Percentiles rank a stretch among this genome's conserved stretches.
Evolutionary conservation across 441 rosid species (phyloP).

Genomic region (Populus hybrid): DNA sequence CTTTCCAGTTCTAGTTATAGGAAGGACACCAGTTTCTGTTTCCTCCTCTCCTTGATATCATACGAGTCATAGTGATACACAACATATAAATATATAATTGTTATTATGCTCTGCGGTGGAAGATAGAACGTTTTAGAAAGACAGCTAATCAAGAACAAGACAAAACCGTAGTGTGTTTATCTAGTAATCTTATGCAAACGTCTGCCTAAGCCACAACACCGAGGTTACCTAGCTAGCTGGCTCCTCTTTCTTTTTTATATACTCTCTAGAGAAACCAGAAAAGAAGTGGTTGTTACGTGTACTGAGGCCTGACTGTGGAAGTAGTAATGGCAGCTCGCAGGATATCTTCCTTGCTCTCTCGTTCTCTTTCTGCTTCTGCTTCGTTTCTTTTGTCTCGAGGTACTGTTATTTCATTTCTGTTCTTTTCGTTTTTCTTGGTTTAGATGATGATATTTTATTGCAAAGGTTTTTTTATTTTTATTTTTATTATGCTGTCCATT

Average conservation of each 20-base stretch:
- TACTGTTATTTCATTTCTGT: constrained; percentile 5
- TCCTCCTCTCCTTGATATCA: background rate
- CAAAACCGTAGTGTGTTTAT: too few relatives aligned
- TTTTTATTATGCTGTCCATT: background rate
- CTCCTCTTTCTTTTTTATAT: too few relatives aligned
- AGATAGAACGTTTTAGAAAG: too few relatives aligned
- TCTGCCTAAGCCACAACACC: too few relatives aligned
- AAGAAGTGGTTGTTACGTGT: too few relatives aligned
- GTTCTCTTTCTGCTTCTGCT: constrained; percentile 48
- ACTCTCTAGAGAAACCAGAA: too few relatives aligned
- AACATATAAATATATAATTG: too few relatives aligned
- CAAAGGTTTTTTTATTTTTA: background rate
- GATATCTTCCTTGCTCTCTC: constrained; percentile 61
- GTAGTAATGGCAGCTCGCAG: constrained; percentile 65
- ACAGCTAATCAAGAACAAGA: too few relatives aligned
- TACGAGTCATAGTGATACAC: too few relatives aligned
- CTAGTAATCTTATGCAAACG: too few relatives aligned
- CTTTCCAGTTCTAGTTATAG: background rate
- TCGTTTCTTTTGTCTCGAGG: constrained; percentile 52
- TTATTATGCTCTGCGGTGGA: too few relatives aligned
- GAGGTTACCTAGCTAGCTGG: too few relatives aligned
- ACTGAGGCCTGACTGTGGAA: background rate
- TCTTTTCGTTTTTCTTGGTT: background rate
- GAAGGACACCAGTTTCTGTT: background rate
- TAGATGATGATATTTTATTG: background rate